Conservation (phyloP, 2,329 filamentous ascomycete species). For the Colletotrichum ledebouriae region DNA sequence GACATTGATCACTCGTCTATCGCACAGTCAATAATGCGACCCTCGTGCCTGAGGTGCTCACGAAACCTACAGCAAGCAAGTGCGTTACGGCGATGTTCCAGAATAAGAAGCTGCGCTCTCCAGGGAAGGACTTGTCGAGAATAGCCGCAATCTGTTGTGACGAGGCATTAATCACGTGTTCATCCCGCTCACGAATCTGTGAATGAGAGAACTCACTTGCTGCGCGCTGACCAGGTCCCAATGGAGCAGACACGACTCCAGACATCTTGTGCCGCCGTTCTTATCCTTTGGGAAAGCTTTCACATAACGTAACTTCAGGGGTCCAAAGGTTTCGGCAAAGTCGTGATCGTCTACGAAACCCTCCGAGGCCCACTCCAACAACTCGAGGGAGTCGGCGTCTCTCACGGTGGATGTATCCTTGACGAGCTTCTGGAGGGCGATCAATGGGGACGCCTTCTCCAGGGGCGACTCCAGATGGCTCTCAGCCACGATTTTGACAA, state of each 20-base stretch:
- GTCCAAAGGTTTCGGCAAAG: conserved; percentile 63
- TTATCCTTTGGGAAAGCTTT: conserved; percentile 66
- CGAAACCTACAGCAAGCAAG: conserved; percentile 62
- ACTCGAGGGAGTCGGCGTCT: conserved; percentile 65
- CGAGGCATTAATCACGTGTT: neutral
- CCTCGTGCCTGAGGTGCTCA: no score
- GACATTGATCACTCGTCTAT: conserved; percentile 61
- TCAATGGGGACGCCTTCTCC: conserved; percentile 60
- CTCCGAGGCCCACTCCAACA: conserved; percentile 68
- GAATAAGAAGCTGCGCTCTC: conserved; percentile 64
- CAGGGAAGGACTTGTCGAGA: conserved; percentile 64
- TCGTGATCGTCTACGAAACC: conserved; percentile 55
- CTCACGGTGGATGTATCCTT: conserved; percentile 61
- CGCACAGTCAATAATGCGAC: neutral
- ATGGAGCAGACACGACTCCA: conserved; percentile 66
- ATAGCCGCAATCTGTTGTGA: conserved; percentile 64
- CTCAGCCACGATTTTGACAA: conserved; percentile 64
- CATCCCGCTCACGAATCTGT: neutral
- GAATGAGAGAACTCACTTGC: conserved; percentile 56
- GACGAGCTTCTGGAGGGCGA: conserved; percentile 61
- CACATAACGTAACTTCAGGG: conserved; percentile 63
- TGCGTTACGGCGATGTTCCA: conserved; percentile 69
- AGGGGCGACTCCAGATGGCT: conserved; percentile 64
- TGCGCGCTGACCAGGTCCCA: conserved; percentile 71
- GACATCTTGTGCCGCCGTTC: conserved; percentile 56